Evolutionary conservation across 345 rosid genomes (phyloP).

Genomic region (Pseudoturritis turrita): DNA sequence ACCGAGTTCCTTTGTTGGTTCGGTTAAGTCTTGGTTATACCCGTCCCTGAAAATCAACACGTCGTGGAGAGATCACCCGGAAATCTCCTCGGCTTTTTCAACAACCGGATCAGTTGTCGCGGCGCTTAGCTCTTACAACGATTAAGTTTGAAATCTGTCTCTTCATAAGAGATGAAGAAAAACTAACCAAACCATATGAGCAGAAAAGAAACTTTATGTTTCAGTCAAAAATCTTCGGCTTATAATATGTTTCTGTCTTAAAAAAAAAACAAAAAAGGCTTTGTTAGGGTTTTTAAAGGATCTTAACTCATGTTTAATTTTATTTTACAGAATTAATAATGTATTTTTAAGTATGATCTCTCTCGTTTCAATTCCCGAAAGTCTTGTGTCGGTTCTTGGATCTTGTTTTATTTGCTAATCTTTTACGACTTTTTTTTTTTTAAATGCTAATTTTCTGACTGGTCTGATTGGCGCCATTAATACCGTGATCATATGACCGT

Average conservation of each 20-base stretch:
- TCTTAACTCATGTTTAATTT: not conserved
- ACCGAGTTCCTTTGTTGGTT: constrained; percentile 51
- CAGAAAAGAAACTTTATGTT: constrained; percentile 5
- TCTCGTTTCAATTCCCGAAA: not conserved
- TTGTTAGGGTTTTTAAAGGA: not conserved
- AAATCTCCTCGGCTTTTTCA: constrained; percentile 60
- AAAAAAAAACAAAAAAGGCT: not conserved
- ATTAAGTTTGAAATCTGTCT: constrained; percentile 29
- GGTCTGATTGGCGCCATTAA: not conserved
- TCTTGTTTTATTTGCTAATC: not conserved
- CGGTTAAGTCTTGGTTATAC: constrained; percentile 75
- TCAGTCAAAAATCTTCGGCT: not conserved
- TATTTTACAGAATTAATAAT: constrained; percentile 1
- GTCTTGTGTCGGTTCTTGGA: not conserved
- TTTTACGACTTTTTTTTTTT: not conserved
- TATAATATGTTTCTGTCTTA: not conserved
- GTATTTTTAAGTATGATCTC: not conserved
- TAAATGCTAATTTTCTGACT: not conserved
- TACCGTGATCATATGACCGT: constrained; percentile 1
- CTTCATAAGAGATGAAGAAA: constrained; percentile 29
- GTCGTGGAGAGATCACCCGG: constrained; percentile 82
- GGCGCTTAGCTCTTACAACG: constrained; percentile 64
- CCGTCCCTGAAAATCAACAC: constrained; percentile 64
- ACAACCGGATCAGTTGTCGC: constrained; percentile 82
- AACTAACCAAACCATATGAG: constrained; percentile 13